A percentile compares a stretch with the other conserved stretches of the same genome.
Evolutionary conservation across 805 yeast genomes (phyloP).

Genomic region (Metschnikowia colocasiae): DNA sequence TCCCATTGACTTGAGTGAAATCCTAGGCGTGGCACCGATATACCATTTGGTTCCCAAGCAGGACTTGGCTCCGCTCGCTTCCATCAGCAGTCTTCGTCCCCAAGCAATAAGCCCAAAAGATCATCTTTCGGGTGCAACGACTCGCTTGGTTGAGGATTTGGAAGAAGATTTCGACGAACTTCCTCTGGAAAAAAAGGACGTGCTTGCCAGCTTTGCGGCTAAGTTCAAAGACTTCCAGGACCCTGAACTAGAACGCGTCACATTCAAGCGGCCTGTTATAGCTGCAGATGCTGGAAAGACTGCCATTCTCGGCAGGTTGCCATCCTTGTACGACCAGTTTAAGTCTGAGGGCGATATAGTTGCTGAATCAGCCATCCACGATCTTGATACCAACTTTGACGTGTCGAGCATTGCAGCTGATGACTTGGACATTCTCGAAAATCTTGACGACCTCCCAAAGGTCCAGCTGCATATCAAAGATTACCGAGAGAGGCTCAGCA

Average conservation of each 20-base stretch:
- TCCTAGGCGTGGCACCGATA: slow-evolving; percentile 15
- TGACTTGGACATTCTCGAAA: slow-evolving; percentile 16
- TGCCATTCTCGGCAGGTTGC: slow-evolving; percentile 7
- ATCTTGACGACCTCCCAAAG: neutral
- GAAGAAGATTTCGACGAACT: slow-evolving; percentile 10
- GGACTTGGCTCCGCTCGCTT: slow-evolving; percentile 16
- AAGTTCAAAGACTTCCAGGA: slow-evolving; percentile 23
- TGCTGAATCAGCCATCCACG: slow-evolving; percentile 11
- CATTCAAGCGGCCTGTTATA: slow-evolving; percentile 33
- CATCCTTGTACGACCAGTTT: slow-evolving; percentile 15
- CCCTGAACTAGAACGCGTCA: slow-evolving; percentile 25
- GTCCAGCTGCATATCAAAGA: slow-evolving; percentile 5
- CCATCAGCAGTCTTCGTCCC: slow-evolving; percentile 12
- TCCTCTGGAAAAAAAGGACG: slow-evolving; percentile 11
- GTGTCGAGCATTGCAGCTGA: slow-evolving; percentile 9
- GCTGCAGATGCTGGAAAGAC: slow-evolving; percentile 7
- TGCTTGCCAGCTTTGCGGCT: slow-evolving; percentile 16
- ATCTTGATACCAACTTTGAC: slow-evolving; percentile 11
- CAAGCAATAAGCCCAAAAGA: slow-evolving; percentile 6
- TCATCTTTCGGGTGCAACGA: slow-evolving; percentile 7
- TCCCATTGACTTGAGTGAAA: slow-evolving; percentile 11
- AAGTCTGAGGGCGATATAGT: slow-evolving; percentile 11
- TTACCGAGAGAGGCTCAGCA: slow-evolving; percentile 2
- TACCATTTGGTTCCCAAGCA: slow-evolving; percentile 17
- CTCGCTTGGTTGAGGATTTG: slow-evolving; percentile 1